Percentiles rank a stretch among this genome's conserved stretches.
Conservation (phyloP, 78 protist species). For the Cavenderia fasciculata region DNA sequence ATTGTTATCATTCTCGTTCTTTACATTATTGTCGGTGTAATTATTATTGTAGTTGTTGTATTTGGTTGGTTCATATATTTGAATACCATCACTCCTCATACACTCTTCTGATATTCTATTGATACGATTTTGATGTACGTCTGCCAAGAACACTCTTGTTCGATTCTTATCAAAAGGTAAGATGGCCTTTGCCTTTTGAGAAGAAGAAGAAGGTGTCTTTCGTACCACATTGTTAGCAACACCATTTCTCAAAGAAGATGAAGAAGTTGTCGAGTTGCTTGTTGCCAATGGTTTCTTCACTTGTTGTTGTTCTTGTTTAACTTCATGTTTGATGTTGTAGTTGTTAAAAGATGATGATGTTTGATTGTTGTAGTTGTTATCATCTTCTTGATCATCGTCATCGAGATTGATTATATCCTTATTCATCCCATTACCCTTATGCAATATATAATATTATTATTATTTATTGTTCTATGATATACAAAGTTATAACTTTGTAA, state of each 20-base stretch:
- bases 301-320: too few relatives aligned
- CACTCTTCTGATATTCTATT: too few relatives aligned
- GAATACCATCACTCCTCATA: background rate
- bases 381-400: background rate
- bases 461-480: too few relatives aligned
- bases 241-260: background rate
- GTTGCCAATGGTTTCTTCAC: background rate
- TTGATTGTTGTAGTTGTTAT: background rate
- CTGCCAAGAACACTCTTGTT: slow-evolving; percentile 3
- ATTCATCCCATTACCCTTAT: too few relatives aligned
- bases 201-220: background rate
- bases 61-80: too few relatives aligned
- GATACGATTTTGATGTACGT: slow-evolving; percentile 46
- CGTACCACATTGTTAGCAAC: background rate
- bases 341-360: too few relatives aligned
- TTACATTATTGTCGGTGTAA: slow-evolving; percentile 8
- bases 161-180: background rate
- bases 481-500: too few relatives aligned
- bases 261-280: background rate
- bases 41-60: background rate
- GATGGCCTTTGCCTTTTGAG: background rate
- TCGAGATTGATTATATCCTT: background rate
- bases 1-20: background rate
- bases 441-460: too few relatives aligned
- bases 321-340: too few relatives aligned